Base-by-base conservation (phyloP, 2,329 filamentous ascomycete species). In the Bisporella sp. region DNA sequence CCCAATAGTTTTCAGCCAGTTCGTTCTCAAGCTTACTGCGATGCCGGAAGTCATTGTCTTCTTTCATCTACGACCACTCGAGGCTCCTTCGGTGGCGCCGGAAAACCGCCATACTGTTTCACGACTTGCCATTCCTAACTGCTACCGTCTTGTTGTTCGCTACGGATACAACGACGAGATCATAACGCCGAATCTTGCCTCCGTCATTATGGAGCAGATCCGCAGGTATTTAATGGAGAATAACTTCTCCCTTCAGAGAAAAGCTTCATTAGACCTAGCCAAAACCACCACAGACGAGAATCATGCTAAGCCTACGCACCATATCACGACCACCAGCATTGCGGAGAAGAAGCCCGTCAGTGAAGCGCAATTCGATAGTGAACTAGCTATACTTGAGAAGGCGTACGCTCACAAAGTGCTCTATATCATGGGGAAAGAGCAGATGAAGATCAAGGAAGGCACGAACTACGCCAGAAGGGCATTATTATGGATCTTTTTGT, bases 161-260 rank as follows among this genome's bases (percentile, higher is more conserved):
- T 82, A 88, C 60, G 85, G 85, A 1, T 89, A 85, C 65, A 85
- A 79, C 69, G 85, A 89, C 58, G 78, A 86, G 57, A 76, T 88
- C 21, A 75, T 89, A 43, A 83, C 78, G 0, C 78, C 78, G 0
- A 78, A 86, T 54, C 71, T 89, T 6, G 82, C 74, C 0, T 68
- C 72, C 1, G 63, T 84, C 1, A 74, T 88, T 31, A 78, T 76
- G 53, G 51, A 82, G 49, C 75, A 85, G 53, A 69, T 85, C 37
- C 72, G 73, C 32, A 54, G 47, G 43, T 35, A 21, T 13, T 2
- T 37, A 21, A 21, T 9, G 12, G 41, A 42, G 21, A 42, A 42
- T 9, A 11, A 42, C 3, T 8, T 42, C 41, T n/a, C 12, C 29
- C 11, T 42, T 42, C 41, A 42, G 21, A 42, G 41, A n/a, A 29